Base-by-base conservation (phyloP, 148 eudicot species). In the Arbutus unedo region DNA sequence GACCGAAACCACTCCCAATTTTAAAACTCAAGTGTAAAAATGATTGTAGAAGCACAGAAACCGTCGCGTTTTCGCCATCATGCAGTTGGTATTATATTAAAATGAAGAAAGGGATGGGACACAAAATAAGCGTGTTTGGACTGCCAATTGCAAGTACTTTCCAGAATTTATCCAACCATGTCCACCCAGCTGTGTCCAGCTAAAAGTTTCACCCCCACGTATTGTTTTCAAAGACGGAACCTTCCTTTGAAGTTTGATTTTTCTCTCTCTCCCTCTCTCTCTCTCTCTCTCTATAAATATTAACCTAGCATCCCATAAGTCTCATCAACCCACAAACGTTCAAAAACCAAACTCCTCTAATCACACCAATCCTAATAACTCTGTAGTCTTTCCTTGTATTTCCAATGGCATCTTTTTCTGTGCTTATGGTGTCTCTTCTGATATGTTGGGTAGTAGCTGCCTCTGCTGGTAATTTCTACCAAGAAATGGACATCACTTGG, bases 401-500 rank as follows among this genome's bases (percentile, higher is more conserved):
- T 18, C 62, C 79, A 72, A 83, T 83, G 85, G 81, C 81, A 44
- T 18, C 75, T 83, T 70, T 48, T 49, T 75, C 45, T 44, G 25
- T 74, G 6, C 16, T 54, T 13, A 15, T 76, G 57, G 18, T 38
- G 15, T 77, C 64, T 14, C 18, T 55, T 49, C 8, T 84, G 59
- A 60, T 57, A 19, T 49, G 57, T 45, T 79, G 44, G n/a, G 48
- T 18, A 5, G 41, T 60, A 14, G 64, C 18, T 19, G 67, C 83
- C 19, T 59, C 48, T 49, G 86, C 60, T 19, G 67, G 45, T 43
- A 87, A 87, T 13, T 78, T 64, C 70, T 23, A 64, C 70, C 72
- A 79, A 55, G 85, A 84, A 38, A 16, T 87, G 13, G 89, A 87
- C 41, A 67, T 87, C 6, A 82, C 87, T 6, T 87, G 89, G 89